Evolutionary conservation across 495 filamentous ascomycete genomes (phyloP), one percentile per base, ranked within the genome.

Genomic region (Penicillium macrosclerotiorum): DNA sequence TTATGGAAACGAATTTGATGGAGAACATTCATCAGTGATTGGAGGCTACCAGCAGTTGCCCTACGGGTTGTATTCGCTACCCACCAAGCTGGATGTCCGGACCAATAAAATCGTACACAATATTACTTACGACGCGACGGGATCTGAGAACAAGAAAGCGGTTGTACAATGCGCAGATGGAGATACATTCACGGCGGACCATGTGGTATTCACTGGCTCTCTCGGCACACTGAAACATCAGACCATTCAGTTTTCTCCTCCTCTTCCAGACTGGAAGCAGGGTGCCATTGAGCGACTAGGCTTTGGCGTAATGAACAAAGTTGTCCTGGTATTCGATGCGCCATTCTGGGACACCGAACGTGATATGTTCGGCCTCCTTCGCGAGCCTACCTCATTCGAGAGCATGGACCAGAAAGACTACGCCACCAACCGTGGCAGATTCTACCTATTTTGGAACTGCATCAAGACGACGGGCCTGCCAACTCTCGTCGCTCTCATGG

Each of bases 361-460:
- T 39, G 91, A 99, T 60, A 95, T 99, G 68, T 96, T 97, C 58
- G 93, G 93, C 6, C 79, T 96, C 23, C 74, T 97, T 23, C 81
- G 91, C 19, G 84, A 88, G 49, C 84, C 83, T n/a, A 65, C 71
- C 13, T 51, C 64, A 19, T 57, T 53, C 2, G 68, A 72, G 36
- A 84, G 82, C 45, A 71, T 79, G 48, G 59, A 72, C 16, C 83
- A 82, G 51, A 72, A 78, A 41, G 79, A 84, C 42, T 89, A 89
- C 44, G 66, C 76, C 1, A 57, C 69, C 9, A 79, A 78, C 40
- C 74, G 85, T 44, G 93, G 93, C 13, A 84, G 91, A 8, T 95
- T 93, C 71, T 99, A 96, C 57, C 79, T 97, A 54, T 96, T 95
- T 79, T 97, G 95, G 81, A 97, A 99, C 59, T 86, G 89, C 45